Base-by-base conservation (phyloP, 2,329 filamentous ascomycete genomes). In the Dothistroma septosporum region DNA sequence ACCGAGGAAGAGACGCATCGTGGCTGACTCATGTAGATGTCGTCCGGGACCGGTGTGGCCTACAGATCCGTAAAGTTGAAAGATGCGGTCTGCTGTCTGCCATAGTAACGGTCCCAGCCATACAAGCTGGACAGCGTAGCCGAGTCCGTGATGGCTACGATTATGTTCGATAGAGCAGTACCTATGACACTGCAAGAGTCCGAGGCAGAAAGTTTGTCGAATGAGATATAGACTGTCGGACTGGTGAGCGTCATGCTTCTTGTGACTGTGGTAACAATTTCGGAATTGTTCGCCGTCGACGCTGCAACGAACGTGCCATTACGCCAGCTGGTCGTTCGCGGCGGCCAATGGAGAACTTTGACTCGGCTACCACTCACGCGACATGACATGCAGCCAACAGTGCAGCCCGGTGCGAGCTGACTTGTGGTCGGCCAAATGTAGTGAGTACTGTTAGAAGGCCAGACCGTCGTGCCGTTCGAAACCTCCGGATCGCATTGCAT, bases 181-280 rank as follows among this genome's bases (percentile, higher is more conserved):
- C 66, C 66, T 10, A 67, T 33, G 5, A 41, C 53, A n/a, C 49
- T 50, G 59, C 67, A 69, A 7, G 61, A 64, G 53, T 69, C 54
- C 10, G 64, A 65, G 0, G 66, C 67, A 53, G 61, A 62, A 4
- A 69, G 52, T 0, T 46, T 48, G 14, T 61, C 61, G 62, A 63
- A 69, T 19, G 64, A 67, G 12, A 69, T 66, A 58, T 69, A 69
- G 12, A 68, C 59, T 4, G 66, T 68, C 2, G 67, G 67, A 8
- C 62, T 68, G 0, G 64, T 66, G 28, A 69, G 57, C 1, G 64
- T 65, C 2, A 56, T 60, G 19, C 60, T 59, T 8, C 60, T 33
- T 11, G 61, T 44, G 6, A 61, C 53, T 11, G 57, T 57, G 8
- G 63, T 66, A 11, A 60, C 50, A 10, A 61, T 54, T 21, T 59